Conservation (phyloP, 495 filamentous ascomycete genomes). For the Neurospora sp. region DNA sequence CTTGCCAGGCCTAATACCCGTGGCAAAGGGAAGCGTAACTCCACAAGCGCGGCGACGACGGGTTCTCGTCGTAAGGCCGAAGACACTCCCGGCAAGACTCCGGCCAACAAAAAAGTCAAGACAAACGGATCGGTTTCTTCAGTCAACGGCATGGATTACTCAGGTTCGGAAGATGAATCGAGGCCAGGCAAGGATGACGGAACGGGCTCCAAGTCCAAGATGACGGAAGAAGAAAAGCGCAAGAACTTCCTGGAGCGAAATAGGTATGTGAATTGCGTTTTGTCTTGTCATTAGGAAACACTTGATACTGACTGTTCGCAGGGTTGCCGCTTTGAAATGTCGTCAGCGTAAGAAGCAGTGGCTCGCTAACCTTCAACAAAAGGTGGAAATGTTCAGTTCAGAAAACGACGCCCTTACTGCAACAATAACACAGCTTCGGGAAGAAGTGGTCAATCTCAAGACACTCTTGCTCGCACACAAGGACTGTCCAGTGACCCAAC, state of each 20-base stretch:
- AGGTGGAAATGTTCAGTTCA: conserved; percentile 81
- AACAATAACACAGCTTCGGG: conserved; percentile 73
- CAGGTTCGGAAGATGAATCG: conserved; percentile 31
- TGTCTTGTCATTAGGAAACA: background rate
- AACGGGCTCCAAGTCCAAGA: conserved; percentile 49
- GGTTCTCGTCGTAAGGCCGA: conserved; percentile 74
- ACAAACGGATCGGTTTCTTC: conserved; percentile 37
- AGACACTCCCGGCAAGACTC: conserved; percentile 53
- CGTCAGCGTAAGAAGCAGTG: conserved; percentile 98
- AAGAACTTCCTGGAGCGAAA: conserved; percentile 97
- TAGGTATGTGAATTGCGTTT: conserved; percentile 51
- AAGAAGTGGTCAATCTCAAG: conserved; percentile 94
- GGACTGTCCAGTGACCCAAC: conserved; percentile 86
- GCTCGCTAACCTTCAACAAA: conserved; percentile 88
- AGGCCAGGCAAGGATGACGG: conserved; percentile 43
- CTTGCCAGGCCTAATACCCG: conserved; percentile 49
- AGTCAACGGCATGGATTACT: conserved; percentile 19
- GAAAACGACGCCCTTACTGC: conserved; percentile 85
- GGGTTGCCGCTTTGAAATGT: conserved; percentile 93
- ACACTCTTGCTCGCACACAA: conserved; percentile 90
- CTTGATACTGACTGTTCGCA: conserved; percentile 30
- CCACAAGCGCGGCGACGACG: conserved; percentile 16
- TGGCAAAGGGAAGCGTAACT: conserved; percentile 59
- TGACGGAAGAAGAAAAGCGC: conserved; percentile 98
- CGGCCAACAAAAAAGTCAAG: conserved; percentile 64